phyloP scores from a whole-genome alignment of 805 yeast genomes.

The Spencermartinsiella europaea region DNA sequence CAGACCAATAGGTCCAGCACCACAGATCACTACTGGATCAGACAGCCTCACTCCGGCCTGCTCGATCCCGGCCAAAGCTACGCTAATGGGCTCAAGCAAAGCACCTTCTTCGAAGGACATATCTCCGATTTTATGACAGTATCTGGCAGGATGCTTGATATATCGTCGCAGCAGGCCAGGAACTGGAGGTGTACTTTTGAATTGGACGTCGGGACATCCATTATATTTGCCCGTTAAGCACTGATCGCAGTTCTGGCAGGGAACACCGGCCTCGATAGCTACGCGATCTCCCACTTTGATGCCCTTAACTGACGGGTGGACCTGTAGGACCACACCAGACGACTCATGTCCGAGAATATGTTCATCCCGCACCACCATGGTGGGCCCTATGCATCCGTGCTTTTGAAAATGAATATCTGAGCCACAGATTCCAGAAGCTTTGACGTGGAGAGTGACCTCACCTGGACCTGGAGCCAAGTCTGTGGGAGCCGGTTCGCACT shows the following conservation, averaged over 20 bases:
- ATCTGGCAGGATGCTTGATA: slow-evolving; percentile 32
- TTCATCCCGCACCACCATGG: slow-evolving; percentile 57
- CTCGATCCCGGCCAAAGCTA: slow-evolving; percentile 47
- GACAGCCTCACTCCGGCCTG: slow-evolving; percentile 43
- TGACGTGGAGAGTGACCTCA: slow-evolving; percentile 49
- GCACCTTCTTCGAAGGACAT: slow-evolving; percentile 50
- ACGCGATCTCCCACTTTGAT: slow-evolving; percentile 42
- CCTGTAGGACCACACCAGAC: slow-evolving; percentile 44
- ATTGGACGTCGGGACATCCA: slow-evolving; percentile 31
- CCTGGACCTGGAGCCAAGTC: slow-evolving; percentile 29
- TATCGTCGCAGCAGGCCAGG: slow-evolving; percentile 31
- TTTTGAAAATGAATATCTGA: slow-evolving; percentile 64
- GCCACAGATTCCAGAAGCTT: slow-evolving; percentile 68
- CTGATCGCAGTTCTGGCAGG: slow-evolving; percentile 37
- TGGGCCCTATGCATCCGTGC: slow-evolving; percentile 52
- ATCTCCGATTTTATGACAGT: slow-evolving; percentile 31
- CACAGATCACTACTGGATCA: slow-evolving; percentile 42
- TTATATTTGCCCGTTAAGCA: slow-evolving; percentile 32
- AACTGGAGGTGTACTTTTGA: slow-evolving; percentile 33
- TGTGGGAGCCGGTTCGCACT: slow-evolving; percentile 23
- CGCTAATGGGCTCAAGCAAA: slow-evolving; percentile 48
- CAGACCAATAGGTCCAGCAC: slow-evolving; percentile 56
- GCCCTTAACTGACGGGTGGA: slow-evolving; percentile 42
- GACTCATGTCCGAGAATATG: slow-evolving; percentile 54
- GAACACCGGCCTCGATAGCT: slow-evolving; percentile 44